These are phyloP conservation scores for Hura crepitans DNA, from an alignment of 441 rosid species.

Conservation along the genomic window DNA sequence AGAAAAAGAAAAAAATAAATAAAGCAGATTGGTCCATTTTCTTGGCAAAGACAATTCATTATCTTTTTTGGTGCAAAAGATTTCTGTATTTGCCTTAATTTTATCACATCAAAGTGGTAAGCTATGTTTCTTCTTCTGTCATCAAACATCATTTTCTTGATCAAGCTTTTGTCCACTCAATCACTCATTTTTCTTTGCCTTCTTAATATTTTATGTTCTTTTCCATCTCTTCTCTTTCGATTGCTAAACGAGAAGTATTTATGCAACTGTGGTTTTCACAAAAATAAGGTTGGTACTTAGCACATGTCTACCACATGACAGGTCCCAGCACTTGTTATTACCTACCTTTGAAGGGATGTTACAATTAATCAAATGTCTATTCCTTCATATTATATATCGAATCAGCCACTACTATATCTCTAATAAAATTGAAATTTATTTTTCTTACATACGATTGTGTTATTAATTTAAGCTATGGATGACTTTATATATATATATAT, in stretches of 20 bases:
- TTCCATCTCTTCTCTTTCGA: neutral
- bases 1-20: neutral
- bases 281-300: constrained; percentile 9
- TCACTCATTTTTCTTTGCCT: neutral
- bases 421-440: too few relatives aligned
- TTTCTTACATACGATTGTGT: too few relatives aligned
- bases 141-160: constrained; percentile 29
- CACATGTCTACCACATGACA: constrained; percentile 30
- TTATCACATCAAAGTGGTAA: constrained; percentile 3
- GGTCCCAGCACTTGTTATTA: too few relatives aligned
- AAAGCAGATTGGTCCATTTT: constrained; percentile 14
- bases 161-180: constrained; percentile 12
- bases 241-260: neutral
- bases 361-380: too few relatives aligned
- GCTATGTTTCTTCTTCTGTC: neutral
- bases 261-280: neutral
- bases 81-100: constrained; percentile 11
- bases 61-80: neutral
- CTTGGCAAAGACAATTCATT: constrained; percentile 8
- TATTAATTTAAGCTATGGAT: too few relatives aligned
- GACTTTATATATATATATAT: too few relatives aligned
- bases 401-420: too few relatives aligned
- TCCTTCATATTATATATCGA: too few relatives aligned
- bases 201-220: neutral
- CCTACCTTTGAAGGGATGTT: too few relatives aligned